Percentiles rank a stretch among this genome's conserved stretches.
Evolutionary conservation across 805 yeast genomes (phyloP).

Genomic region (Cephaloascus albidus): DNA sequence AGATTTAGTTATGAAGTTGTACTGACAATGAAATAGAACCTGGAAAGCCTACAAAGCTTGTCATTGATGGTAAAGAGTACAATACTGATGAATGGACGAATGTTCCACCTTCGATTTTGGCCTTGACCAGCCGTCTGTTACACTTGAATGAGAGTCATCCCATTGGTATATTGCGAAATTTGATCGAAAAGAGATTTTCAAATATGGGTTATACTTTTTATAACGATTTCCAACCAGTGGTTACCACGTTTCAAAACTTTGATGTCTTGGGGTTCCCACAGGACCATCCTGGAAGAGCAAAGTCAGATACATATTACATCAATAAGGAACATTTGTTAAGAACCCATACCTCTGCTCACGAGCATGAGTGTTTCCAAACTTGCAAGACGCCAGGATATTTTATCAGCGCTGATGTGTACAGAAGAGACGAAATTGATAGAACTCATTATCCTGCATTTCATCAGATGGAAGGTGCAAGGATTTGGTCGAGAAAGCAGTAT

Average conservation of each 20-base stretch:
- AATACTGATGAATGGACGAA: constrained; percentile 76
- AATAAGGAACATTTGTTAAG: constrained; percentile 66
- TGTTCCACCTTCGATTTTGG: constrained; percentile 64
- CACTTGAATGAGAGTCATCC: constrained; percentile 79
- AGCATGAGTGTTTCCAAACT: constrained; percentile 67
- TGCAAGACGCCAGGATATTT: constrained; percentile 76
- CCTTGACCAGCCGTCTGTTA: constrained; percentile 60
- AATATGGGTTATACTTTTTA: constrained; percentile 68
- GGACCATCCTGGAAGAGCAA: constrained; percentile 91
- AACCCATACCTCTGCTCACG: constrained; percentile 97
- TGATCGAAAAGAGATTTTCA: constrained; percentile 61
- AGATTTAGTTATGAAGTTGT: too few species aligned
- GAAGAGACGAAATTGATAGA: constrained; percentile 90
- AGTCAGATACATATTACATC: constrained; percentile 86
- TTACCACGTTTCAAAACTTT: constrained; percentile 74
- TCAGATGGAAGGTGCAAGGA: constrained; percentile 93
- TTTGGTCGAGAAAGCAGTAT: constrained; percentile 55
- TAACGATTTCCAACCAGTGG: constrained; percentile 77
- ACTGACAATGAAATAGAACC: too few species aligned
- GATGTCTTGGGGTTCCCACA: constrained; percentile 85
- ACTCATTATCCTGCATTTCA: constrained; percentile 97
- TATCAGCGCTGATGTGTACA: constrained; percentile 91
- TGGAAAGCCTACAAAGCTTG: constrained; percentile 16
- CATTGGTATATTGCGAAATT: constrained; percentile 69
- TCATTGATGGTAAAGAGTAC: constrained; percentile 41